Base-by-base conservation (phyloP, 805 yeast genomes). In the Saturnispora galanensis region DNA sequence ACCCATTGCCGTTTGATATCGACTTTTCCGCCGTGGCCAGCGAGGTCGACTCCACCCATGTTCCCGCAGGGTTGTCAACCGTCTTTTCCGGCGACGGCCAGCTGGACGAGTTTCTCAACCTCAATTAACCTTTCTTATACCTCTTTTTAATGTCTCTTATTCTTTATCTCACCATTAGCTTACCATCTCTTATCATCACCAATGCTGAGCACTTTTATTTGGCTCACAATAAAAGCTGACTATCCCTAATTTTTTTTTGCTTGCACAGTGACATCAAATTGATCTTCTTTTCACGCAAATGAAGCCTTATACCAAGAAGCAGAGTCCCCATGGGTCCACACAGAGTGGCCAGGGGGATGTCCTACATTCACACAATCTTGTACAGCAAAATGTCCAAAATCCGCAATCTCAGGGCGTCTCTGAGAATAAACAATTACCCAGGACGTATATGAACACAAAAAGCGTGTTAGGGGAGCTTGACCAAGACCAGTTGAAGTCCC, bases 11-110 rank as follows among this genome's bases (percentile, higher is more conserved):
- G 26, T 21, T 21, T 21, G 26, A 21, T 21, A 21, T 21, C 26
- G 26, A 21, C 26, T 21, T 21, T 21, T 21, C 26, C 31, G 17
- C n/a, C 16, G 35, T 5, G 45, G 12, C 12, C 31, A 31, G 40
- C 13, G 40, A 18, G 38, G 12, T 34, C 38, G 9, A 33, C 28
- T 7, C 13, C 32, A 15, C 26, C 5, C 31, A 16, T 15, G 41
- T 42, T 7, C 40, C 45, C 3, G 44, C 44, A 6, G 44, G 44
- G 5, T 29, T 41, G n/a, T 41, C 44, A 2, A 41, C 44, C 11
- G 39, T 35, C 31, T 41, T 41, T 18, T 16, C 38, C 13, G 26
- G 31, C 10, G 33, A 33, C 10, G 44, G 31, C 3, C 17, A 28
- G 10, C n/a, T 41, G 28, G 44, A 41, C 10, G 44, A 41, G 7